Base-by-base conservation (phyloP, 2,329 filamentous ascomycete genomes). In the Epicoccum sorghinum region DNA sequence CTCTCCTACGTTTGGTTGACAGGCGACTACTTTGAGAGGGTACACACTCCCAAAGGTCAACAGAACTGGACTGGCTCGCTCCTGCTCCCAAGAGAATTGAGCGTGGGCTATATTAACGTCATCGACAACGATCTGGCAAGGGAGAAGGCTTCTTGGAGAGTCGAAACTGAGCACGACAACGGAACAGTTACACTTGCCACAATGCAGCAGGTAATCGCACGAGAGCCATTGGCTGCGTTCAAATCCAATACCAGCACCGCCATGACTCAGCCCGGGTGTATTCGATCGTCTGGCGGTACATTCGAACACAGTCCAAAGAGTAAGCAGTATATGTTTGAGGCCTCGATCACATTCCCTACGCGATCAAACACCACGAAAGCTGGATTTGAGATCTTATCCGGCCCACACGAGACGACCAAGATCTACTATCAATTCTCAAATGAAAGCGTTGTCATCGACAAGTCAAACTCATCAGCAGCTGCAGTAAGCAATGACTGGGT, bases 361-460 rank as follows among this genome's bases (percentile, higher is more conserved):
- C 74, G 78, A 6, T 58, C 52, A n/a, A 65, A 64, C 1, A 60
- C 71, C 18, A 58, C 78, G 4, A 74, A 73, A 55, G 76, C 74
- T 14, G 78, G 78, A 12, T 75, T 79, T 54, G 70, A 74, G 42
- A 77, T 79, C 37, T 60, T 79, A 3, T 70, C 73, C 1, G 77
- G 76, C 4, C 61, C 74, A 3, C 59, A 73, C 23, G 77, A 79
- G 59, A 70, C 68, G 9, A 79, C 78, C 4, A 72, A 66, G 9
- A 73, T 79, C 35, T 78, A 78, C 62, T 79, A 79, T 59, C 76
- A 79, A 43, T 78, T 79, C 60, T 75, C 72, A 3, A 78, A 79
- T 58, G 77, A 79, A 59, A 74, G 71, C 18, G 55, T 79, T 37
- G 66, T 78, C 30, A 64, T 79, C 18, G 77, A 79, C 46, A 74